Base-by-base conservation (phyloP, 495 filamentous ascomycete species). In the Lepidopterella palustris region DNA sequence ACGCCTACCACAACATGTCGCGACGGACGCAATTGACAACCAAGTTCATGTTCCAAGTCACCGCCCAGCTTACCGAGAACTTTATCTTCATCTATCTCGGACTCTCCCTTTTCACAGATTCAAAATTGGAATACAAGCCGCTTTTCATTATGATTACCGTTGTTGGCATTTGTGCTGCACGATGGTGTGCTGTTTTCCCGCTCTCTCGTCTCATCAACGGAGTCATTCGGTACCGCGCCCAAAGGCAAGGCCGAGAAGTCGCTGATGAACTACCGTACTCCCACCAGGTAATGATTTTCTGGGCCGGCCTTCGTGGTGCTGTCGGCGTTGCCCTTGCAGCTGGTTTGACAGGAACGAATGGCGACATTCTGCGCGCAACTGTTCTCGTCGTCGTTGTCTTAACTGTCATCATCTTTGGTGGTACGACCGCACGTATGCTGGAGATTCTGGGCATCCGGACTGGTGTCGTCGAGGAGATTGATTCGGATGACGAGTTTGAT, bases 1-100 rank as follows among this genome's bases (percentile, higher is more conserved):
- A 98, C 68, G 93, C 93, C 42, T 98, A 98, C 77, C 97, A 96
- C 78, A 98, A 98, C 76, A 98, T 98, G 93, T 98, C 93, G 27
- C 86, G 93, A 45, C 87, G 93, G 45, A 96, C 95, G 21, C 93
- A 98, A 69, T 82, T 98, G 66, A 97, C 93, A 18, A 98, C 95
- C 55, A 98, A 98, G 72, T 98, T 96, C 75, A 81, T 96, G 25
- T 98, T 98, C 77, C 88, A 93, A 73, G 86, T 96, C 51, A 84
- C 95, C 59, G 89, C 95, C 4, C 95, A 97, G 72, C 77, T 98
- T 35, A 93, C 92, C 0, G 93, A 98, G 76, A 98, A 98, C 73
- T 98, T 98, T 64, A 98, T 98, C 68, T 98, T 98, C 77, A 98
- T 98, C 72, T 98, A 97, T 69, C 82, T 98, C 1, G 93, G 93